A percentile compares a stretch with the other conserved stretches of the same genome.
Evolutionary conservation across 345 rosid genomes (phyloP).

Genomic region (Corymbia maculata): DNA sequence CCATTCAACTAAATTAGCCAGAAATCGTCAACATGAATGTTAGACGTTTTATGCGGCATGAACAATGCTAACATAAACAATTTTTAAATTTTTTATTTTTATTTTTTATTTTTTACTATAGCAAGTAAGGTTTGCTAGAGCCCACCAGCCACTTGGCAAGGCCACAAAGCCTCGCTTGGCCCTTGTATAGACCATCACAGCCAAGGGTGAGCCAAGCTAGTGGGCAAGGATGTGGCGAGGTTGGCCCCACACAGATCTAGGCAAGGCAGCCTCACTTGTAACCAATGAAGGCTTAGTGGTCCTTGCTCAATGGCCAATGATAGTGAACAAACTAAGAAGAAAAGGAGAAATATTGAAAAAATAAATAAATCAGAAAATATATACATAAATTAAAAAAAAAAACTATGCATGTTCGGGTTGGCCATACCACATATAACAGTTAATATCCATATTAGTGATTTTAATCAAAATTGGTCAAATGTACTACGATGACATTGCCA

Average conservation of each 20-base stretch:
- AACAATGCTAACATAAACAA: accelerated
- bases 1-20: accelerated
- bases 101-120: no score
- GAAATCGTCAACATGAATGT: no score
- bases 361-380: no score
- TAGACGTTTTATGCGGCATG: accelerated
- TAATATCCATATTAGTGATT: no score
- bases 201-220: accelerated
- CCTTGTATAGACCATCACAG: neutral
- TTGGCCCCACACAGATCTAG: neutral
- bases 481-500: accelerated
- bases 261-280: accelerated
- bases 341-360: accelerated
- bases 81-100: no score
- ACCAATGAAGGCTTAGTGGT: neutral
- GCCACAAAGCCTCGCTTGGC: no score
- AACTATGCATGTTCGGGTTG: accelerated
- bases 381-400: no score
- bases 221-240: accelerated
- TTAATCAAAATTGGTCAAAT: no score
- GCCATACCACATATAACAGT: neutral
- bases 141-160: neutral
- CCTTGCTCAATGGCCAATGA: neutral
- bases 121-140: accelerated
- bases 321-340: neutral